phyloP scores from a whole-genome alignment of 208 protist species.

The Leishmania lainsoni region DNA sequence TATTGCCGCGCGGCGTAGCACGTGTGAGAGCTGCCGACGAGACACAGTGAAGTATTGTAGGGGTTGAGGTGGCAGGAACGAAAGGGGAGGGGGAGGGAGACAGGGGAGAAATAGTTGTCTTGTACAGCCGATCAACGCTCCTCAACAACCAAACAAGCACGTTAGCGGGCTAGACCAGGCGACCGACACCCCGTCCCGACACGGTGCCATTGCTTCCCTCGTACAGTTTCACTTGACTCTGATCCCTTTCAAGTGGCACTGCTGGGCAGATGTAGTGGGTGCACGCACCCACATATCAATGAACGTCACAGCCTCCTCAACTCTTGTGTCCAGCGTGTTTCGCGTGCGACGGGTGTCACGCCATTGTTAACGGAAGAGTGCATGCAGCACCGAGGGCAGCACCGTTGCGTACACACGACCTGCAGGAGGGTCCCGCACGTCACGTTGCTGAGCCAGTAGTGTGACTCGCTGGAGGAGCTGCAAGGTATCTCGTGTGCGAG shows the following conservation, averaged over 20 bases:
- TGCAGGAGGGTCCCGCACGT: neutral
- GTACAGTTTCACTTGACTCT: neutral
- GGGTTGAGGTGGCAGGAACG: neutral
- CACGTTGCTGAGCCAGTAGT: neutral
- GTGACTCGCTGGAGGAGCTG: conserved; percentile 8
- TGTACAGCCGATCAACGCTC: neutral
- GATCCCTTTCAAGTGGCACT: neutral
- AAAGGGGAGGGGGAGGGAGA: neutral
- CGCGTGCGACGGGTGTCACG: neutral
- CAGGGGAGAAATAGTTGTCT: neutral
- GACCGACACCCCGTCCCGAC: neutral
- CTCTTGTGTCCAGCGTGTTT: neutral
- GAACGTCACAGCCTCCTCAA: neutral
- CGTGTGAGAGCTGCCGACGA: neutral
- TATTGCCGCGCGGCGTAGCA: neutral
- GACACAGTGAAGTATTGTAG: neutral
- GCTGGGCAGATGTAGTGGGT: neutral
- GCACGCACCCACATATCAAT: neutral
- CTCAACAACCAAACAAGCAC: neutral
- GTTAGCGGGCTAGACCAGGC: neutral
- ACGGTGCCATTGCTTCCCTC: neutral
- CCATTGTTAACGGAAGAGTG: conserved; percentile 4
- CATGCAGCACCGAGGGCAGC: conserved; percentile 15
- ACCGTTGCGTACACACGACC: neutral
- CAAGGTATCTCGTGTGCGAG: conserved; percentile 12